phyloP scores from a whole-genome alignment of 2,329 filamentous ascomycete species.

The Ascocoryne sarcoides region DNA sequence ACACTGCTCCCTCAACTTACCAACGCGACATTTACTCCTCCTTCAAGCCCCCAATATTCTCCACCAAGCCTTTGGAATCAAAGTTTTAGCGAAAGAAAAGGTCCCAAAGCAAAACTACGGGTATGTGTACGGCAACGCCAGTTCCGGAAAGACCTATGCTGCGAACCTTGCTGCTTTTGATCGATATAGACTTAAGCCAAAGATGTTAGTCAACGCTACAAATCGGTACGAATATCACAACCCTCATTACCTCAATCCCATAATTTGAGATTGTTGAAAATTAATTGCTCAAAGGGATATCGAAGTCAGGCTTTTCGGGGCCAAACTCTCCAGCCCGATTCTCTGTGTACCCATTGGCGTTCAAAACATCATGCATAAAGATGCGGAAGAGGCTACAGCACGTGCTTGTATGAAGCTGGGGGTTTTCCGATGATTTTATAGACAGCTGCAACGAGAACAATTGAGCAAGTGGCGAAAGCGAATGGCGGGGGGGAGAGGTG shows the following conservation, averaged over 20 bases:
- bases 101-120: background rate
- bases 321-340: constrained; percentile 33
- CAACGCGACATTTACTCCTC: background rate
- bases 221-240: constrained; percentile 7
- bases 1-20: background rate
- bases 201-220: constrained; percentile 34
- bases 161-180: constrained; percentile 33
- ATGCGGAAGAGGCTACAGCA: constrained; percentile 56
- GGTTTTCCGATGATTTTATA: constrained; percentile 59
- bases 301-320: constrained; percentile 30
- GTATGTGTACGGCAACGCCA: background rate
- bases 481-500: constrained; percentile 51
- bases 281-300: constrained; percentile 20
- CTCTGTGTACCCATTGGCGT: constrained; percentile 63
- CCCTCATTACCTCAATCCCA: background rate
- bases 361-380: constrained; percentile 56
- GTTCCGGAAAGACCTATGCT: background rate
- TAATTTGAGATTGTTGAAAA: background rate
- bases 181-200: constrained; percentile 39
- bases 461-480: constrained; percentile 57
- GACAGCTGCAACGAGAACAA: constrained; percentile 42
- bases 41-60: background rate
- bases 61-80: background rate
- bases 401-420: constrained; percentile 49
- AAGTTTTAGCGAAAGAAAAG: background rate